These are phyloP conservation scores for Trichoderma guizhouense DNA, from an alignment of 2,329 filamentous ascomycete genomes.

Conservation along the genomic window DNA sequence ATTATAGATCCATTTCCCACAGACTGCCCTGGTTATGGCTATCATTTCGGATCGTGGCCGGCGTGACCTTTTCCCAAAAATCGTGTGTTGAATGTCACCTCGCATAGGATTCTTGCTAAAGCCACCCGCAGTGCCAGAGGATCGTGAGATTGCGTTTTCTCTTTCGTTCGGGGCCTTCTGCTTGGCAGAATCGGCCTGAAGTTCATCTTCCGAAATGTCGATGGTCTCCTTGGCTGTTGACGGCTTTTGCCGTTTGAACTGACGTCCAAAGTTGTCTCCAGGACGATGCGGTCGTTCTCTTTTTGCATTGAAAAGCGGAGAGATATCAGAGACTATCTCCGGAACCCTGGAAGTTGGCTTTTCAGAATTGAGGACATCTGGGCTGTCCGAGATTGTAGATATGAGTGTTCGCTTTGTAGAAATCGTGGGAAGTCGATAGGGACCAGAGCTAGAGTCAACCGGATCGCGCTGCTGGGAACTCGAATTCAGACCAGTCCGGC, in stretches of 20 bases:
- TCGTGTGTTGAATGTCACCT: conserved; percentile 30
- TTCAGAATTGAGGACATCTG: conserved; percentile 25
- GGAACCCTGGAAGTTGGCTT: conserved; percentile 21
- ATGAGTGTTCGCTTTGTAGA: not conserved
- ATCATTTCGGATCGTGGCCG: not conserved
- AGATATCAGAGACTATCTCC: conserved; percentile 26
- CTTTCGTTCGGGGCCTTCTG: not conserved
- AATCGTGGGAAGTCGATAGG: not conserved
- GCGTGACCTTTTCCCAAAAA: conserved; percentile 6
- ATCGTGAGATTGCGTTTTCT: not conserved
- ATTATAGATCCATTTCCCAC: conserved; percentile 21
- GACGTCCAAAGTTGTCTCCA: conserved; percentile 14
- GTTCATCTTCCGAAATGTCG: conserved; percentile 32
- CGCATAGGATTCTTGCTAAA: conserved; percentile 16
- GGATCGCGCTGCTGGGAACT: not conserved
- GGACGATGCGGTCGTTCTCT: conserved; percentile 5
- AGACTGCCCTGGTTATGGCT: conserved; percentile 26
- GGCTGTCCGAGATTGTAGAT: conserved; percentile 21
- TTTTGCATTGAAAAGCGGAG: conserved; percentile 1
- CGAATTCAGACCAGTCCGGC: not conserved
- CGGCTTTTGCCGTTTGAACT: conserved; percentile 21
- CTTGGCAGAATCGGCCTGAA: conserved; percentile 20
- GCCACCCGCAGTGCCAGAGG: no score
- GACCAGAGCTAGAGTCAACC: not conserved
- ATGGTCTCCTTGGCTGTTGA: conserved; percentile 16